Conservation (phyloP, 768 basidiomycete genomes). For the Trametopsis cervina region DNA sequence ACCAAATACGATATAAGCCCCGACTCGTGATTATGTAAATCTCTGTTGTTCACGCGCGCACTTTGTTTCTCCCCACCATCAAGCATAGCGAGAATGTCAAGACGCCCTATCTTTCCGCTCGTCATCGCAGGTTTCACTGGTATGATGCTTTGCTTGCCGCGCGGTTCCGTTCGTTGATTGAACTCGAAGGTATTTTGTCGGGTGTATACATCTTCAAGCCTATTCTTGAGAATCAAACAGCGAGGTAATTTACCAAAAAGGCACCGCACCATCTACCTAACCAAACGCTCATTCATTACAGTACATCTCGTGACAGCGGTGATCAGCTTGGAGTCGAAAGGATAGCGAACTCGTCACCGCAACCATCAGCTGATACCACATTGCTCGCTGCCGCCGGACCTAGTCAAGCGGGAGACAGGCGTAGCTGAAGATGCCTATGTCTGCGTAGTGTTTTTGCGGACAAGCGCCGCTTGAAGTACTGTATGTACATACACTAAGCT, state of each 20-base stretch:
- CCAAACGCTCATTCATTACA: neutral
- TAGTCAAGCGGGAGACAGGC: neutral
- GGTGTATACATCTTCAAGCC: conserved; percentile 67
- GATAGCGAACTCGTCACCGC: neutral
- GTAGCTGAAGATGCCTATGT: neutral
- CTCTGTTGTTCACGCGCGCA: neutral
- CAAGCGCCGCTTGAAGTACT: neutral
- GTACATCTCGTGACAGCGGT: conserved; percentile 6
- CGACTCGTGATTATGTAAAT: conserved; percentile 7
- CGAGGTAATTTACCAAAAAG: neutral
- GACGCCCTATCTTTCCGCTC: conserved; percentile 40
- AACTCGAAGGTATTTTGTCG: conserved; percentile 43
- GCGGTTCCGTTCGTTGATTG: neutral
- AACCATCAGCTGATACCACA: neutral
- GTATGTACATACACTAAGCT: neutral
- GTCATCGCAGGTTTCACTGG: conserved; percentile 54
- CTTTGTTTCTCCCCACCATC: conserved; percentile 10
- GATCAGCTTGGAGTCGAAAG: neutral
- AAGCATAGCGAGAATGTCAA: conserved; percentile 17
- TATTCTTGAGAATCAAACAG: conserved; percentile 20
- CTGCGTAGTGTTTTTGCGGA: neutral
- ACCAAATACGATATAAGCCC: neutral
- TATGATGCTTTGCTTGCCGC: conserved; percentile 23
- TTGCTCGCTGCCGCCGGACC: neutral
- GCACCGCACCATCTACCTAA: neutral